phyloP scores from a whole-genome alignment of 345 rosid species.

The Psidium friedrichsthalianum region DNA sequence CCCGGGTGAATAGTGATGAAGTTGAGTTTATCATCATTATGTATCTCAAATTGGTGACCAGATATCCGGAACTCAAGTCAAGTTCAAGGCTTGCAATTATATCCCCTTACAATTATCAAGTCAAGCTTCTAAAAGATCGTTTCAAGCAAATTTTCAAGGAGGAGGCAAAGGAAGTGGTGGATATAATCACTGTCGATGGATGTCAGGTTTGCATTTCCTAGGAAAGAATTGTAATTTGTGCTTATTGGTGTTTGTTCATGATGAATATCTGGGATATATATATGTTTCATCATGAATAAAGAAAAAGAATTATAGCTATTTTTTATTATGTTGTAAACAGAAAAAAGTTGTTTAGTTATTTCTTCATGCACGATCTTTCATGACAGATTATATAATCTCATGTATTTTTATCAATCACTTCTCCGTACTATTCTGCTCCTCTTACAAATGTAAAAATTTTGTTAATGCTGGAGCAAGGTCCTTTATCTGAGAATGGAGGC shows the following conservation, averaged over 20 bases:
- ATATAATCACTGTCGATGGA: conserved; percentile 89
- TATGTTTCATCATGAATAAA: neutral
- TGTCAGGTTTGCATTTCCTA: conserved; percentile 57
- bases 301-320: neutral
- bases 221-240: neutral
- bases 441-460: neutral
- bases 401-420: neutral
- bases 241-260: neutral
- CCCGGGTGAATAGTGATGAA: conserved; percentile 70
- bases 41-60: conserved; percentile 68
- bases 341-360: neutral
- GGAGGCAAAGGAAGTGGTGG: conserved; percentile 62
- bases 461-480: neutral
- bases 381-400: neutral
- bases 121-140: conserved; percentile 72
- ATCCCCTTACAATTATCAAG: conserved; percentile 88
- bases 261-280: neutral
- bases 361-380: neutral
- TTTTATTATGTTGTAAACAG: neutral
- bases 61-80: conserved; percentile 69
- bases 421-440: neutral
- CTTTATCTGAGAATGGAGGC: neutral
- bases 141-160: conserved; percentile 67
- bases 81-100: conserved; percentile 86
- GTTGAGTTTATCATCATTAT: conserved; percentile 72